These are phyloP conservation scores for Aspergillus aculeatinus DNA, from an alignment of 2,329 filamentous ascomycete species.

Conservation along the genomic window DNA sequence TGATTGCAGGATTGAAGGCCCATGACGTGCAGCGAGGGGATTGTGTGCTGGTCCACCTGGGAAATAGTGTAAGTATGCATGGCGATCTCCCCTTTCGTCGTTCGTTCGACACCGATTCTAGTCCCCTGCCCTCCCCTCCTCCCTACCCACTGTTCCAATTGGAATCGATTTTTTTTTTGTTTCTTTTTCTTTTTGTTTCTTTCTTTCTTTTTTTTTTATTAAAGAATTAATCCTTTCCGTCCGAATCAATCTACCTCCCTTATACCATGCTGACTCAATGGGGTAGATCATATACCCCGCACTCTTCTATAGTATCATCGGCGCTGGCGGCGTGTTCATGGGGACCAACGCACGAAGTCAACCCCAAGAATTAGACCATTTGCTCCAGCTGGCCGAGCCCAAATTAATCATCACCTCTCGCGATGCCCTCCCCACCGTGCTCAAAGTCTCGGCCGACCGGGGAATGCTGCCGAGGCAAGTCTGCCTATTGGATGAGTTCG, in stretches of 20 bases:
- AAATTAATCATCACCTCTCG: slow-evolving; percentile 48
- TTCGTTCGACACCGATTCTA: slow-evolving; percentile 5
- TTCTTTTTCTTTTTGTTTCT: neutral
- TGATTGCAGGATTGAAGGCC: slow-evolving; percentile 43
- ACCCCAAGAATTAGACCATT: slow-evolving; percentile 48
- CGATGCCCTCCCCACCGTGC: slow-evolving; percentile 39
- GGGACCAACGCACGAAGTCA: slow-evolving; percentile 54
- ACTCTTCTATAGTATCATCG: slow-evolving; percentile 43
- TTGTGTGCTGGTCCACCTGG: slow-evolving; percentile 45
- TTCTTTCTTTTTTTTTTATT: slow-evolving; percentile 5
- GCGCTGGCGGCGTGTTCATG: slow-evolving; percentile 50
- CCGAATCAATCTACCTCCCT: slow-evolving; percentile 1
- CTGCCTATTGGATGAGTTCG: slow-evolving; percentile 37
- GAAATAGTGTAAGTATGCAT: slow-evolving; percentile 40
- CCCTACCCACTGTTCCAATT: neutral
- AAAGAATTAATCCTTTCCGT: neutral
- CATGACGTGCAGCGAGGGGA: slow-evolving; percentile 42
- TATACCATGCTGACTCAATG: slow-evolving; percentile 17
- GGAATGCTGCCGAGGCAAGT: slow-evolving; percentile 35
- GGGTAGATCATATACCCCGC: slow-evolving; percentile 41
- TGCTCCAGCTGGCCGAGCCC: slow-evolving; percentile 46
- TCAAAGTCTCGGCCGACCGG: slow-evolving; percentile 32
- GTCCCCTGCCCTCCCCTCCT: slow-evolving; percentile 2
- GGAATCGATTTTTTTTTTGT: neutral
- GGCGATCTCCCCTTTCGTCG: neutral